Evolutionary conservation across 1,284 basidiomycete genomes (phyloP), one percentile per base, ranked within the genome.

Genomic region (Ceratobasidium theobromae): DNA sequence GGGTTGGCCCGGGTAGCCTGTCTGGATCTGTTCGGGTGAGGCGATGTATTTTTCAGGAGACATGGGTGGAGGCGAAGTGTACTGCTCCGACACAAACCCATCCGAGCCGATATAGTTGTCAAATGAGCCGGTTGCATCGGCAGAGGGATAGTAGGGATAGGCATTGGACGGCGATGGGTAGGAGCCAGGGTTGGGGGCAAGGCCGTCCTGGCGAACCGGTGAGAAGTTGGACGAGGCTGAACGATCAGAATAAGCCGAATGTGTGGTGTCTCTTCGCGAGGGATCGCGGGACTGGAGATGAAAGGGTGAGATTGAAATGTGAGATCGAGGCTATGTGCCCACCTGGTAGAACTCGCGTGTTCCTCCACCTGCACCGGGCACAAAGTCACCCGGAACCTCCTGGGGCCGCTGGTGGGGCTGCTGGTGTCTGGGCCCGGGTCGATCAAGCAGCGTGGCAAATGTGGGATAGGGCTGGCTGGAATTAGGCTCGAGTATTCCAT

Each of bases 371-470:
- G 11, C 30, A n/a, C 43, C 41, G 9, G 58, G 58, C 33, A 52
- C 27, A n/a, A 62, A 62, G 4, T 62, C 58, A 16, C 58, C 58
- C 1, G n/a, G 58, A 4, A 62, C 48, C 21, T 52, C 46, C 33
- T 51, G 58, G n/a, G n/a, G n/a, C n/a, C n/a, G n/a, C 35, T 38
- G 35, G 35, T 38, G 35, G 35, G 35, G 35, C 35, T 38, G 35
- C n/a, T n/a, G n/a, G n/a, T n/a, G n/a, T n/a, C n/a, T n/a, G 8
- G 35, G 35, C 35, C 35, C 35, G 35, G 35, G 35, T 38, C 35
- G 35, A 8, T 38, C 35, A 8, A 16, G 8, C 9, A 38, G 8
- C 9, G 35, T 8, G 35, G 35, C 8, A 38, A 38, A 38, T 8
- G 35, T 38, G 35, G 35, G 35, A 38, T 8, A 38, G 35, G 35